phyloP scores from a whole-genome alignment of 345 rosid genomes.

The Boechera divaricarpa region DNA sequence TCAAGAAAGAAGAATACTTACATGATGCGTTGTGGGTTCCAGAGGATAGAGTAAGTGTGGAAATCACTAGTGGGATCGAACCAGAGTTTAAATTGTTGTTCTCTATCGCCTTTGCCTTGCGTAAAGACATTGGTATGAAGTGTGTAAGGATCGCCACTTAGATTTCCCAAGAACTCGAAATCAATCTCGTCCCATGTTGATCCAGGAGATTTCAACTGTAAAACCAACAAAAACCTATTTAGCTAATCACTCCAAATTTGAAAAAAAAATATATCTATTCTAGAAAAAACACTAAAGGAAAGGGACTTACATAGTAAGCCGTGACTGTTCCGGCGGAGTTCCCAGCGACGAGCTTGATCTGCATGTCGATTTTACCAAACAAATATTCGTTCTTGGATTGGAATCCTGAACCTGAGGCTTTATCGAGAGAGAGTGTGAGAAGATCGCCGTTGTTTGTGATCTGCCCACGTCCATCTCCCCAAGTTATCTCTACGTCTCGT shows the following conservation, averaged over 20 bases:
- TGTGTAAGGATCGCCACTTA: slow-evolving; percentile 66
- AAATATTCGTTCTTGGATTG: slow-evolving; percentile 61
- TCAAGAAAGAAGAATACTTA: slow-evolving; percentile 33
- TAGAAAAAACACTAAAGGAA: not conserved
- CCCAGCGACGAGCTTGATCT: slow-evolving; percentile 60
- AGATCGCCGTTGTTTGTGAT: slow-evolving; percentile 53
- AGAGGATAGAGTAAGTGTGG: slow-evolving; percentile 68
- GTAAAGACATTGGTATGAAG: slow-evolving; percentile 65
- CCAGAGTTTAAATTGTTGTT: slow-evolving; percentile 73
- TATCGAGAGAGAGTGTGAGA: slow-evolving; percentile 54
- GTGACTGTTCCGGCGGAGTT: slow-evolving; percentile 72
- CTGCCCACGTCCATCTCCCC: slow-evolving; percentile 56
- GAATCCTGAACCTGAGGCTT: slow-evolving; percentile 60
- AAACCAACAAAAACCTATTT: not conserved
- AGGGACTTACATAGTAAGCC: slow-evolving; percentile 54
- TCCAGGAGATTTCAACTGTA: slow-evolving; percentile 62
- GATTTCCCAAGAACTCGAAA: slow-evolving; percentile 70
- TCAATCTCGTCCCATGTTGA: slow-evolving; percentile 73
- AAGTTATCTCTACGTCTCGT: slow-evolving; percentile 39
- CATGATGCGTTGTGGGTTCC: slow-evolving; percentile 67
- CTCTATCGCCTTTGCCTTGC: slow-evolving; percentile 68
- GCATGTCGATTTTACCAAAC: slow-evolving; percentile 58
- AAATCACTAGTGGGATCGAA: slow-evolving; percentile 71
- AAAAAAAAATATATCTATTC: not conserved
- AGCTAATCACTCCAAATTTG: not conserved